Base-by-base conservation (phyloP, 2,329 filamentous ascomycete species). In the Sporothrix mexicana region DNA sequence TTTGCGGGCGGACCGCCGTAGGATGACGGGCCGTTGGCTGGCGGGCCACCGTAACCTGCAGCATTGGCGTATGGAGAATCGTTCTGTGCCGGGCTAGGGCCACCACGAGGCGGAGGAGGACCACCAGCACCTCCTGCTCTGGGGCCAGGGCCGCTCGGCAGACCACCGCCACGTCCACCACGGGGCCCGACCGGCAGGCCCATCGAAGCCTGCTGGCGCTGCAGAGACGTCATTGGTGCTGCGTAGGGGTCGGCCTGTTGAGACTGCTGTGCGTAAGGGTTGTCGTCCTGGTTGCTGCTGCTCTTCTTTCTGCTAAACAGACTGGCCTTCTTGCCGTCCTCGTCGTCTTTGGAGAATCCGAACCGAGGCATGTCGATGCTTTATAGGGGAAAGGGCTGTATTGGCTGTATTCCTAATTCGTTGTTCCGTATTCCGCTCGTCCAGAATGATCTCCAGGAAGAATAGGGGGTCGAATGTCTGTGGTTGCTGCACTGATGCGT, bases 201-300 rank as follows among this genome's bases (percentile, higher is more conserved):
- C 59, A 74, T 64, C 20, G 15, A 23, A 13, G 75, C 76, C 55
- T 75, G 75, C 2, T 51, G 82, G 79, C 85, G 80, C 74, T 85
- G 84, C 74, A 86, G 84, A 17, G 84, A 80, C 36, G 81, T 83
- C 79, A 84, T 83, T 82, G 77, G 84, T 80, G 85, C 84, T 73
- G 86, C 84, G 77, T 88, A 90, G 36, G 87, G 87, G 74, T 89
- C 88, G 75, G 80, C 81, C 71, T 75, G 70, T 45, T 70, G 72
- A 30, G 80, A 80, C 70, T 85, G 82, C 79, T 88, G 84, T 70
- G 88, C 88, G 77, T 91, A 91, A 6, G 89, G 88, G 77, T 90
- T 90, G 49, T 85, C 84, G 67, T 77, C 73, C 49, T 75, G 70
- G 82, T 80, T 55, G 81, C 77, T 41, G 82, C 78, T n/a, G 83